Evolutionary conservation across 257 asterid genomes (phyloP).

Genomic region (Scutellaria baicalensis): DNA sequence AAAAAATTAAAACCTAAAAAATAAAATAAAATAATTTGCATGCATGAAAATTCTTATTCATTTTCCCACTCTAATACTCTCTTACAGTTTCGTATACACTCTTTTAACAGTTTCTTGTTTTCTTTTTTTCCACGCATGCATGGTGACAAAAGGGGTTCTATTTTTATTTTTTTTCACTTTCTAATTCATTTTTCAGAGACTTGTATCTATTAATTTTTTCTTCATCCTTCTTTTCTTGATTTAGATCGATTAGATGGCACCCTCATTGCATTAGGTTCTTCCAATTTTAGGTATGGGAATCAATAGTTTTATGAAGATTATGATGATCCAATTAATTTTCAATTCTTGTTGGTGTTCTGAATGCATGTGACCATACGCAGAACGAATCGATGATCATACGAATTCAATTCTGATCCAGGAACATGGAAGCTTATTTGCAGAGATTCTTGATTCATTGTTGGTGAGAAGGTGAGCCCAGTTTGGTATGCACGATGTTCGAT

Average conservation of each 20-base stretch:
- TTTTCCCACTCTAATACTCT: background rate
- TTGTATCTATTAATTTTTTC: background rate
- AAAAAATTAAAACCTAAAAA: background rate
- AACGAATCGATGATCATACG: background rate
- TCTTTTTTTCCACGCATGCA: constrained; percentile 9
- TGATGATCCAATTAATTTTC: background rate
- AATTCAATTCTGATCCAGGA: constrained; percentile 13
- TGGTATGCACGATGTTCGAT: constrained; percentile 57
- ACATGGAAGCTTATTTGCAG: constrained; percentile 6
- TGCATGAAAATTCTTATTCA: background rate
- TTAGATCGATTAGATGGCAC: background rate
- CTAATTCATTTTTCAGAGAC: background rate
- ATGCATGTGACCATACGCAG: background rate
- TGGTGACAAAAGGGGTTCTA: background rate
- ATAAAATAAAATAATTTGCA: background rate
- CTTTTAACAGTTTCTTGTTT: background rate
- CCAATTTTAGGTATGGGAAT: background rate
- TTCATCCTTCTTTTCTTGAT: background rate
- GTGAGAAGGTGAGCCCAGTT: constrained; percentile 13
- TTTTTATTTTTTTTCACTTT: too few species aligned
- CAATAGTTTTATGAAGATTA: background rate
- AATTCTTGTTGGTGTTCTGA: background rate
- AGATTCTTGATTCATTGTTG: constrained; percentile 8
- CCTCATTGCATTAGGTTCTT: background rate
- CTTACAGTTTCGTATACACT: background rate